Evolutionary conservation across 345 rosid genomes (phyloP).

Genomic region (Populus ilicifolia): DNA sequence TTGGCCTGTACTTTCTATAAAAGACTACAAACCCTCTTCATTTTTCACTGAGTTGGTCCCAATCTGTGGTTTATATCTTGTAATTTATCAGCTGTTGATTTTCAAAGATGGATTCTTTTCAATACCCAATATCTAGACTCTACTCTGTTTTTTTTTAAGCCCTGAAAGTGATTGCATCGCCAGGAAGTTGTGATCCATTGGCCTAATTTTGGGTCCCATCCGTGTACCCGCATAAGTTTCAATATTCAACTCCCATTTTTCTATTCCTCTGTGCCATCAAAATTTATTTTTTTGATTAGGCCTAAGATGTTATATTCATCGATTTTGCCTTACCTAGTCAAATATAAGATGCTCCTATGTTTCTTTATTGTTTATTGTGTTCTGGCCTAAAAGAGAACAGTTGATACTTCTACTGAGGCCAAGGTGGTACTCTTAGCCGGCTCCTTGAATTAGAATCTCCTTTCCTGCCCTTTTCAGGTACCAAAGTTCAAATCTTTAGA

Average conservation of each 20-base stretch:
- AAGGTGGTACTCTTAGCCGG: slow-evolving; percentile 16
- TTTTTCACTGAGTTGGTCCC: slow-evolving; percentile 6
- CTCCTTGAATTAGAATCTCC: slow-evolving; percentile 19
- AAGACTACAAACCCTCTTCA: background rate
- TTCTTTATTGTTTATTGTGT: slow-evolving; percentile 11
- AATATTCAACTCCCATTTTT: slow-evolving; percentile 9
- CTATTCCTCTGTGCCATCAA: slow-evolving; percentile 1
- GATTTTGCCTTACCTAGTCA: slow-evolving; percentile 36
- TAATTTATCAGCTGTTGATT: slow-evolving; percentile 4
- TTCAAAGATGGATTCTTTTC: background rate
- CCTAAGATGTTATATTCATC: slow-evolving; percentile 4
- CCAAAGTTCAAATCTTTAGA: slow-evolving; percentile 26
- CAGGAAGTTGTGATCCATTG: background rate
- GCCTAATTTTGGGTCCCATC: slow-evolving; percentile 39
- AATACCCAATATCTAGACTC: slow-evolving; percentile 9
- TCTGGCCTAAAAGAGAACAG: slow-evolving; percentile 27
- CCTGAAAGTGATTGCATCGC: slow-evolving; percentile 27
- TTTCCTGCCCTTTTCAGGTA: slow-evolving; percentile 34
- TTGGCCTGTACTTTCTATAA: background rate
- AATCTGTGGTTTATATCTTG: background rate
- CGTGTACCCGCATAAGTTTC: slow-evolving; percentile 15
- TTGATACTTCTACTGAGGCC: slow-evolving; percentile 8
- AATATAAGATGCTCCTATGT: slow-evolving; percentile 23
- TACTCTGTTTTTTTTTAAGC: background rate
- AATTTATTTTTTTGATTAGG: slow-evolving; percentile 1